Base-by-base conservation (phyloP, 2,329 filamentous ascomycete species). In the Diaporthe australafricana region DNA sequence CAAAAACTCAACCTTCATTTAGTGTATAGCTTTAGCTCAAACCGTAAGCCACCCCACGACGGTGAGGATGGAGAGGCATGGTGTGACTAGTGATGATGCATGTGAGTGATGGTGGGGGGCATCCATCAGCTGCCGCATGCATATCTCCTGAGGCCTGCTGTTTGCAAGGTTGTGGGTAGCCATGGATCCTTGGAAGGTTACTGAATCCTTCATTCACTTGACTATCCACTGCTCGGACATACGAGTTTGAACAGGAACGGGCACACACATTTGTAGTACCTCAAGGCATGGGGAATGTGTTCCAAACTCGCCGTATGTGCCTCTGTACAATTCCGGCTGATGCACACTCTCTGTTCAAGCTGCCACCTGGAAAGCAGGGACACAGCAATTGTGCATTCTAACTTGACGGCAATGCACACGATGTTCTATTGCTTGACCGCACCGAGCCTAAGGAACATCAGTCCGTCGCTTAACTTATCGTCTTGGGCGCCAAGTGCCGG, bases 1-100 rank as follows among this genome's bases (percentile, higher is more conserved):
- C 57, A 48, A 12, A 62, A 63, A 63, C 57, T 63, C 12, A 63
- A 63, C 57, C 27, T 63, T 47, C 25, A 3, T 22, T 14, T 42
- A 32, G 32, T 35, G 32, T 35, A 9, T 47, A 47, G 57, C 40
- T 32, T 17, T 47, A 47, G 30, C 22, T 25, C 42, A 48, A 63
- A 63, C 27, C 27, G 47, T 22, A 5, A 48, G 30, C 42, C 32
- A 16, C 12, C 57, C 42, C 7, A 35, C 12, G 35, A 20, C 32
- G 8, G 42, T 1, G 40, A 47, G 56, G 38, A 47, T 47, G 32
- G 32, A 5, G 25, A 45, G 40, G 27, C 17, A 47, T 35, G 45
- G 27, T 48, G 57, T 22, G n/a, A 35, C 27, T 17, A 48, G 57
- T 14, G 42, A 50, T 32, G 14, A 47, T 65, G 45, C 60, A 38